A percentile compares a stretch with the other conserved stretches of the same genome.
Evolutionary conservation across 768 basidiomycete genomes (phyloP).

Genomic region (Pisolithus tinctorius): DNA sequence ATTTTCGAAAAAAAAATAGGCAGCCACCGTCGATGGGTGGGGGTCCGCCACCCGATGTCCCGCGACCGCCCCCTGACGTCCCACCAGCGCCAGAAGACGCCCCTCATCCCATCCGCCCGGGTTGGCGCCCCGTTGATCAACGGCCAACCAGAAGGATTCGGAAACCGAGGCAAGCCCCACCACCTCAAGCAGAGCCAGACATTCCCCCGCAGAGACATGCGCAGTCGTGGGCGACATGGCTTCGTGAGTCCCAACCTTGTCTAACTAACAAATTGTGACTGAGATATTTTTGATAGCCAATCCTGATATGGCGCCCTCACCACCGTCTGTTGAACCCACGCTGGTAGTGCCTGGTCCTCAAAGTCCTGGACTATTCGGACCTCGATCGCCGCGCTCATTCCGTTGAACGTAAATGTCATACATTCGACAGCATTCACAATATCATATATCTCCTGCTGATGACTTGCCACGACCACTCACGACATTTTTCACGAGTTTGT

Average conservation of each 20-base stretch:
- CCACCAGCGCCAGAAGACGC: conserved; percentile 40
- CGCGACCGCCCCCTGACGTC: conserved; percentile 37
- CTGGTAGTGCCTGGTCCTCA: conserved; percentile 52
- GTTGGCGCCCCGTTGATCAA: conserved; percentile 51
- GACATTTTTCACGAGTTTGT: conserved; percentile 12
- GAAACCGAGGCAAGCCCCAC: conserved; percentile 32
- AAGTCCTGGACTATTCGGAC: conserved; percentile 72
- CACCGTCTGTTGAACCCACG: conserved; percentile 53
- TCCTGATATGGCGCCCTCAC: conserved; percentile 48
- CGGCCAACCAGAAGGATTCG: conserved; percentile 35
- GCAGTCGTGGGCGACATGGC: conserved; percentile 60
- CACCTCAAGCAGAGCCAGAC: conserved; percentile 26
- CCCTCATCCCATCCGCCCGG: conserved; percentile 40
- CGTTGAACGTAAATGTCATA: conserved; percentile 6
- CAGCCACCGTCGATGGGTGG: conserved; percentile 33
- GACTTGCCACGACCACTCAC: conserved; percentile 12
- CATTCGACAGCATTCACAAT: neutral
- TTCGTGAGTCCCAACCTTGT: conserved; percentile 41
- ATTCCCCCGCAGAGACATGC: conserved; percentile 35
- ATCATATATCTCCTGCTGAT: neutral
- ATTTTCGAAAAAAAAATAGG: conserved; percentile 19
- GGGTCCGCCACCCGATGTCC: conserved; percentile 36
- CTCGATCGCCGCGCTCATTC: conserved; percentile 52
- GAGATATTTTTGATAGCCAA: conserved; percentile 41
- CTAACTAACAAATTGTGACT: neutral